Percentiles rank a stretch among this genome's conserved stretches.
Evolutionary conservation across 73 alveolate genomes (phyloP).

Genomic region (Symbiodinium pilosum): DNA sequence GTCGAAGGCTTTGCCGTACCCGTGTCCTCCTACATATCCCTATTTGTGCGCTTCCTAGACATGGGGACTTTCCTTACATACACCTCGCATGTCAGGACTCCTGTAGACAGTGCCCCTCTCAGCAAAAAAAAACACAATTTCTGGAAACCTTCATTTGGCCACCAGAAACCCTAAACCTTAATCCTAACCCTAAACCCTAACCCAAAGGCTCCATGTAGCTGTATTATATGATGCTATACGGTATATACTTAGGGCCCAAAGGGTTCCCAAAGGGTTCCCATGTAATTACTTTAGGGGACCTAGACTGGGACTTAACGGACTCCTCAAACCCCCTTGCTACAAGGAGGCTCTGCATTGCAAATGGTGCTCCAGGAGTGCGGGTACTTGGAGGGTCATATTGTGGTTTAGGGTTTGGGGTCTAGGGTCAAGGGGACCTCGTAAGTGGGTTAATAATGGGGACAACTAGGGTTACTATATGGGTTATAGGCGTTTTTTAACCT

Average conservation of each 20-base stretch:
- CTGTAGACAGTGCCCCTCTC: background rate
- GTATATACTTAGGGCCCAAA: background rate
- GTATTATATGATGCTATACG: background rate
- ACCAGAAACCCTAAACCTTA: background rate
- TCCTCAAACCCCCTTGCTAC: background rate
- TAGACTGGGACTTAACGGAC: background rate
- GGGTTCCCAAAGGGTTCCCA: too few species aligned
- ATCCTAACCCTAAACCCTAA: background rate
- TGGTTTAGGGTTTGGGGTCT: background rate
- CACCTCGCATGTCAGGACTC: too few species aligned
- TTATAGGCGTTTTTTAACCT: too few species aligned
- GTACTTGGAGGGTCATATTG: background rate
- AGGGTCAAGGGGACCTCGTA: too few species aligned
- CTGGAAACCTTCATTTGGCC: background rate
- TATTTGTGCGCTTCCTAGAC: too few species aligned
- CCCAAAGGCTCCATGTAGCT: background rate
- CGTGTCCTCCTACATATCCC: too few species aligned
- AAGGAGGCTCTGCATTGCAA: constrained; percentile 46
- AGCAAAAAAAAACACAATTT: background rate
- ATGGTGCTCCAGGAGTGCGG: constrained; percentile 54
- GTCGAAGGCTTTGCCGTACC: too few species aligned
- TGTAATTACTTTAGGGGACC: too few species aligned
- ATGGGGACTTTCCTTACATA: too few species aligned
- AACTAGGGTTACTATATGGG: too few species aligned
- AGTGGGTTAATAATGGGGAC: too few species aligned